Conservation (phyloP, 1,284 basidiomycete species). For the Pseudozyma tsukubaensis region DNA sequence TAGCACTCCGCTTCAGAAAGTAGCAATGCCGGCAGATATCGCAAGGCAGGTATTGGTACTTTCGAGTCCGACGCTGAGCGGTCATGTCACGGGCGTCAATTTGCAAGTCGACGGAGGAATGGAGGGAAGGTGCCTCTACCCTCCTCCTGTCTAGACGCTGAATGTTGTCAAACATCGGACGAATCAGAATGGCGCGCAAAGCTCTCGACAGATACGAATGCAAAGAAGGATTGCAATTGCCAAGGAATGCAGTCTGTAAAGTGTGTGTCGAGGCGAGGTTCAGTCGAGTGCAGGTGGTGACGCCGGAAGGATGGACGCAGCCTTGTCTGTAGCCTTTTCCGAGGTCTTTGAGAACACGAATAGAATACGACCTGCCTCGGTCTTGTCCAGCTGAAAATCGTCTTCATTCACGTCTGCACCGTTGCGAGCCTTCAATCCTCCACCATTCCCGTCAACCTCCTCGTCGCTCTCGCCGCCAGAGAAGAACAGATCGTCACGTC, state of each 20-base stretch:
- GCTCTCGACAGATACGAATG: neutral
- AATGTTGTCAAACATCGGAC: no score
- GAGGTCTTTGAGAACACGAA: constrained; percentile 52
- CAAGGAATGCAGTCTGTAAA: no score
- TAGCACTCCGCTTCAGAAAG: constrained; percentile 78
- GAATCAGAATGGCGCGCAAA: no score
- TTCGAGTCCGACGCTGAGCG: constrained; percentile 76
- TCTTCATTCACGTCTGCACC: neutral
- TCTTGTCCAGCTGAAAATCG: constrained; percentile 26
- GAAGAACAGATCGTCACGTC: constrained; percentile 31
- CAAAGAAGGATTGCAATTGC: neutral
- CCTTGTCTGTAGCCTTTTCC: constrained; percentile 19
- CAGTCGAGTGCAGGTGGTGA: constrained; percentile 15
- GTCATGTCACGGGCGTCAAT: constrained; percentile 79
- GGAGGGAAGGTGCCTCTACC: constrained; percentile 74
- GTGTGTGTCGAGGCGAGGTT: neutral
- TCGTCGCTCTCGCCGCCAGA: neutral
- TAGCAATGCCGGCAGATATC: constrained; percentile 76
- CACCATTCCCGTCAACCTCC: constrained; percentile 11
- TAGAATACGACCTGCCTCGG: constrained; percentile 40
- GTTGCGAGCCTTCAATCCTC: constrained; percentile 1
- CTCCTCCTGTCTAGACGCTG: constrained; percentile 23
- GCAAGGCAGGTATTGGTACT: constrained; percentile 77
- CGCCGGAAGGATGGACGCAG: neutral
- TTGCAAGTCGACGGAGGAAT: constrained; percentile 81